Evolutionary conservation across 352 stramenopile species (phyloP).

Genomic region (Phytophthora hybrid): DNA sequence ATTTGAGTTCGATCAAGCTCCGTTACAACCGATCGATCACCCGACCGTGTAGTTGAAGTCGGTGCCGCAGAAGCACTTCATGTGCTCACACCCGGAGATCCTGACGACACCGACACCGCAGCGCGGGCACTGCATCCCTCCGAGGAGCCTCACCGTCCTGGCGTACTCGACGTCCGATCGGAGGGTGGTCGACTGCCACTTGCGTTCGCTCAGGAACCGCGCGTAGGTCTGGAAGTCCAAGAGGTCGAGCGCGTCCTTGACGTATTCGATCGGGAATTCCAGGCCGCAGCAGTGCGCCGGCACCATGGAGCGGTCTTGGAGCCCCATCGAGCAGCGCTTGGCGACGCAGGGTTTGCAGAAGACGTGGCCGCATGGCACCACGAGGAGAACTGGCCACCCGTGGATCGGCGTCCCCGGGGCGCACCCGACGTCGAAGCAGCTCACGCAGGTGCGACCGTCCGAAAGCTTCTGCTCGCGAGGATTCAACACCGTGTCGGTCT

Average conservation of each 20-base stretch:
- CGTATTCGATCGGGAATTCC: slow-evolving; percentile 60
- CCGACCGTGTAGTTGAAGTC: slow-evolving; percentile 24
- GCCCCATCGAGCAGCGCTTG: slow-evolving; percentile 36
- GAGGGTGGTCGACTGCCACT: slow-evolving; percentile 43
- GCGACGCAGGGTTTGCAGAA: slow-evolving; percentile 38
- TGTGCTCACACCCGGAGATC: slow-evolving; percentile 50
- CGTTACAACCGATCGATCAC: background rate
- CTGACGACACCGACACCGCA: slow-evolving; percentile 68
- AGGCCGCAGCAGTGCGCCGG: slow-evolving; percentile 68
- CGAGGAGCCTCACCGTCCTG: slow-evolving; percentile 35
- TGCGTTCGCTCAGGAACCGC: slow-evolving; percentile 56
- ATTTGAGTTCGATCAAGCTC: background rate
- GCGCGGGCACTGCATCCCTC: slow-evolving; percentile 64
- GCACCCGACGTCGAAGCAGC: slow-evolving; percentile 24
- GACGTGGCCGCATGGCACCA: slow-evolving; percentile 36
- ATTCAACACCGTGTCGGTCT: background rate
- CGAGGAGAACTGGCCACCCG: slow-evolving; percentile 15
- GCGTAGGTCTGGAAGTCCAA: slow-evolving; percentile 28
- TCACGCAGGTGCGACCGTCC: slow-evolving; percentile 18
- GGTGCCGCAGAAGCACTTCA: slow-evolving; percentile 38
- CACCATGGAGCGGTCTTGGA: slow-evolving; percentile 49
- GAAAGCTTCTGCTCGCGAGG: background rate
- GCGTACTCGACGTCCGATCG: slow-evolving; percentile 67
- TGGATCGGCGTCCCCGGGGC: background rate
- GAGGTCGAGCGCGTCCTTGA: slow-evolving; percentile 29